Evolutionary conservation across 1,284 basidiomycete species (phyloP), one percentile per base, ranked within the genome.

Genomic region (Ustilago sp.): DNA sequence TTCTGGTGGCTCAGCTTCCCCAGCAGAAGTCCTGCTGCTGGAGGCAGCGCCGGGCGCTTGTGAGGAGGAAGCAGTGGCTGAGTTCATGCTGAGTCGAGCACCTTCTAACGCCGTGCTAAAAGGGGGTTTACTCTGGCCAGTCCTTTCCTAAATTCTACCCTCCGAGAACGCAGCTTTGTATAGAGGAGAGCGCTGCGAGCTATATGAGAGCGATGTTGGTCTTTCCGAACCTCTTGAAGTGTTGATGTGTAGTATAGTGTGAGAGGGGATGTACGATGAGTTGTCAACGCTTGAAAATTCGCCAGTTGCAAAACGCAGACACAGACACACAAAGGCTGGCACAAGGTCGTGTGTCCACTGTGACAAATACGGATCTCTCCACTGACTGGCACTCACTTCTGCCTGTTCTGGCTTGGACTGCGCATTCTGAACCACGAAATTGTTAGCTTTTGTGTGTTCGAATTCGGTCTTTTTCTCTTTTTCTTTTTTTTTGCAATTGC

Each of bases 1-100:
- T 73, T 73, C 70, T 73, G 70, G 61, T 48, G 65, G 70, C 43
- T 68, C 65, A 3, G 54, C 15, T 28, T 64, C 58, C 31, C 35
- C 31, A 28, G 70, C 13, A 17, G 60, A 13, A 31, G 38, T 23
- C 23, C 31, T 23, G 28, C 35, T 23, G 11, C 19, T 52, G 8
- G 63, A 59, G 59, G 55, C 15, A n/a, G 68, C 19, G 2, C 35
- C 38, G 7, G 41, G 50, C 34, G 61, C 28, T 58, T 60, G 65
- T 45, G 65, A 50, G 11, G 70, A 64, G 43, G 64, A 43, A 45
- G 60, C 41, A 23, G 48, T 19, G 64, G 48, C 59, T 56, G 59
- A 53, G 63, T 31, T 56, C 63, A 68, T 68, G 52, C 28, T 62
- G 63, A 52, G 32, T 54, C 28, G 31, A 45, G 28, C 45, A 32